phyloP scores from a whole-genome alignment of 2,329 filamentous ascomycete species.

The Pseudocercospora fuligena region DNA sequence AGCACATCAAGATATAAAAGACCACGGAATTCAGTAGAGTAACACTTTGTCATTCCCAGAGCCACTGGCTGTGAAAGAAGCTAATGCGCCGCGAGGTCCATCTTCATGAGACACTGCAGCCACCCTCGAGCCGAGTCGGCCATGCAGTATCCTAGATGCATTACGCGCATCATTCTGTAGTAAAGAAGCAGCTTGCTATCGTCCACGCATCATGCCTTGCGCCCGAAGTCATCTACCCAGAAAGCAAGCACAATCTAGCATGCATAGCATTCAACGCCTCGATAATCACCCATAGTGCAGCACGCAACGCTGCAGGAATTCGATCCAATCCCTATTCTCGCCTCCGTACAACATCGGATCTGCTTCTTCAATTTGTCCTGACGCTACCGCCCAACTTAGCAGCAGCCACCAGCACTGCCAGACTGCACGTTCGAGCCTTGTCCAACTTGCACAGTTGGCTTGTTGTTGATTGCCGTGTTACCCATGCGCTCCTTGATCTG shows the following conservation, averaged over 20 bases:
- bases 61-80: constrained; percentile 17
- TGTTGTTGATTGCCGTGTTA: constrained; percentile 95
- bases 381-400: constrained; percentile 59
- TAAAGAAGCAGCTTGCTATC: constrained; percentile 25
- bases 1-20: background rate
- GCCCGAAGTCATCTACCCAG: constrained; percentile 31
- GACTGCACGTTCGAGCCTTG: constrained; percentile 92
- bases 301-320: constrained; percentile 21
- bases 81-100: constrained; percentile 5
- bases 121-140: background rate
- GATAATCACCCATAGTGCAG: constrained; percentile 19
- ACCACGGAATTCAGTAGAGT: background rate
- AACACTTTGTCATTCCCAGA: constrained; percentile 10
- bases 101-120: background rate
- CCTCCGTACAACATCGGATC: constrained; percentile 2
- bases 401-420: constrained; percentile 84
- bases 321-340: constrained; percentile 23
- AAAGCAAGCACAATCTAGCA: constrained; percentile 32
- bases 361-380: constrained; percentile 17
- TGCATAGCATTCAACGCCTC: constrained; percentile 29
- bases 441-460: constrained; percentile 94
- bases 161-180: constrained; percentile 30
- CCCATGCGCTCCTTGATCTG: constrained; percentile 99
- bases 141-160: constrained; percentile 13
- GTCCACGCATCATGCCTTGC: constrained; percentile 28